phyloP scores from a whole-genome alignment of 345 rosid genomes.

The Aquilaria malaccensis region DNA sequence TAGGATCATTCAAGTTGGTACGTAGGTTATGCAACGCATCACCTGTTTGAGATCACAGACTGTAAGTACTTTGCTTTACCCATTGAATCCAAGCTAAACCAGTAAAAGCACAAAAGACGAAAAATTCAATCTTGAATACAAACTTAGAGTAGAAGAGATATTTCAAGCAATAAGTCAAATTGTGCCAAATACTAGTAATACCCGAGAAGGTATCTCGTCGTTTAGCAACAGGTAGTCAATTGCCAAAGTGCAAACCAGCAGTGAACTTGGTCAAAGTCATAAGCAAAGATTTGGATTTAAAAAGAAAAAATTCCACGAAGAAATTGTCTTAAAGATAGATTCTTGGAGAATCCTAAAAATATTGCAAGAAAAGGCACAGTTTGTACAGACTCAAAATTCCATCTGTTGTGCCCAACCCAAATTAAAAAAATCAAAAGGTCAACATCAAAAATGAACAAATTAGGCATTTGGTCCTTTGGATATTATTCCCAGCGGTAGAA shows the following conservation, averaged over 20 bases:
- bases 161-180: conserved; percentile 4
- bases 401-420: not conserved
- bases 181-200: not conserved
- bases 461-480: conserved; percentile 4
- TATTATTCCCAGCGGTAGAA: not conserved
- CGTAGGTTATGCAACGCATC: conserved; percentile 91
- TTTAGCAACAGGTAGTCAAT: conserved; percentile 8
- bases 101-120: not conserved
- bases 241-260: not conserved
- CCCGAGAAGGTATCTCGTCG: conserved; percentile 7
- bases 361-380: conserved; percentile 10
- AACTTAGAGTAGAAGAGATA: conserved; percentile 6
- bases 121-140: not conserved
- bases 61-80: not conserved
- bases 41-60: conserved; percentile 39
- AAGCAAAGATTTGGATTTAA: conserved; percentile 5
- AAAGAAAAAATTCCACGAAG: conserved; percentile 7
- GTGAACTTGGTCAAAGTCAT: conserved; percentile 7
- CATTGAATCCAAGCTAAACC: not conserved
- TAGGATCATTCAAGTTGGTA: conserved; percentile 70
- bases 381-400: conserved; percentile 7
- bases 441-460: conserved; percentile 7
- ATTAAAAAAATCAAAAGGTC: conserved; percentile 1
- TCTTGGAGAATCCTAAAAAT: conserved; percentile 11
- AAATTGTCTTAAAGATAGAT: conserved; percentile 2